phyloP scores from a whole-genome alignment of 2,329 filamentous ascomycete genomes.

The Ophiosphaerella narmari region DNA sequence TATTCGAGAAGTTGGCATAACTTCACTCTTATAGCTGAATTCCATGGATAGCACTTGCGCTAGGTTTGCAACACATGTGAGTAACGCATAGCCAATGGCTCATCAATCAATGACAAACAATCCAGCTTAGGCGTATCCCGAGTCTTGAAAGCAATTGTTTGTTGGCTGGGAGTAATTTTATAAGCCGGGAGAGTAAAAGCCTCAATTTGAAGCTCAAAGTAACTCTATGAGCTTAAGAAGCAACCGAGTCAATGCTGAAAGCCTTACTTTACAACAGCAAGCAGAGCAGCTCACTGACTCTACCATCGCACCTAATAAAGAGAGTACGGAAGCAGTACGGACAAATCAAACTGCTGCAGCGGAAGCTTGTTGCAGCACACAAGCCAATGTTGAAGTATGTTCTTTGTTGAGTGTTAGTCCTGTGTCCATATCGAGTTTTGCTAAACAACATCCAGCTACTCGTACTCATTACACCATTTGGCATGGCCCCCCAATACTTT shows the following conservation, averaged over 20 bases:
- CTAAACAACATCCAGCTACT: slow-evolving; percentile 1
- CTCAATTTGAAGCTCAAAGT: no score
- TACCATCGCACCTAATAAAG: neutral
- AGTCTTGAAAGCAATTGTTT: slow-evolving; percentile 8
- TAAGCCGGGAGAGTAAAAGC: neutral
- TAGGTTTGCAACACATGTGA: slow-evolving; percentile 9
- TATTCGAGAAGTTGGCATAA: slow-evolving; percentile 12
- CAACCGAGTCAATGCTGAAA: no score
- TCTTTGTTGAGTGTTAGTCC: neutral
- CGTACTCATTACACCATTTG: slow-evolving; percentile 4
- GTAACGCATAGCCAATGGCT: neutral
- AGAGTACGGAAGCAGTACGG: slow-evolving; percentile 1
- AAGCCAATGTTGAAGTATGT: slow-evolving; percentile 8
- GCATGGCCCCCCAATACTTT: slow-evolving; percentile 11
- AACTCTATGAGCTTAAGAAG: no score
- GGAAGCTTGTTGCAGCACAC: slow-evolving; percentile 9
- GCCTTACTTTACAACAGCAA: neutral
- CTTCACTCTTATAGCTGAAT: slow-evolving; percentile 1
- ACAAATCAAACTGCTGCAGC: slow-evolving; percentile 3
- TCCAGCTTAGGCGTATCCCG: slow-evolving; percentile 7
- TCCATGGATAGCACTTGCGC: slow-evolving; percentile 10
- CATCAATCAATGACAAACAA: neutral
- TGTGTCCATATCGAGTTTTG: neutral
- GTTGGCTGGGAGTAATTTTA: neutral
- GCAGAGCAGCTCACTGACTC: neutral